Evolutionary conservation across 345 rosid species (phyloP), one percentile per base, ranked within the genome.

Genomic region (Arabis hirsuta): DNA sequence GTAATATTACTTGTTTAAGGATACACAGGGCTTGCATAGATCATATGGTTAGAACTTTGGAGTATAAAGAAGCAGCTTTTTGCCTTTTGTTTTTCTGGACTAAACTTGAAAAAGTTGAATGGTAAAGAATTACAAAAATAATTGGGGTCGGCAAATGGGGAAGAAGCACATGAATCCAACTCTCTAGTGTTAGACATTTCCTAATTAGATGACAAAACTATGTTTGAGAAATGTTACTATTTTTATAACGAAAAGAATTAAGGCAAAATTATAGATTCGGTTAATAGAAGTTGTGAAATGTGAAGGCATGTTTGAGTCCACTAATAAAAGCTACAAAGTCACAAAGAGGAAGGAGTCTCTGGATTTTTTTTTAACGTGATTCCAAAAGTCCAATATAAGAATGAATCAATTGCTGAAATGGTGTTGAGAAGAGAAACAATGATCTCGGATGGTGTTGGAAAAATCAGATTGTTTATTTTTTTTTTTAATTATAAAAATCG

Each of bases 91-190:
- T 4, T 39, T 41, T 45, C 51, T 55, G 62, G 62, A 72, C 62
- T 45, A 55, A 51, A 63, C 76, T 61, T 52, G 16, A 29, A 24
- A 24, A 60, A 14, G 60, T 58, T 59, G 24, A 51, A 39, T 31
- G 4, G 6, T 27, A 38, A 61, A 61, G 36, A 52, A 7, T 5
- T 6, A 2, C n/a, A 42, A 26, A 32, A 59, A 20, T 16, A 46
- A 1, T 24, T 38, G 3, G 60, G 51, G 50, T 31, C 31, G 62
- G 20, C 73, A 51, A 67, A 67, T 66, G 55, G 27, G 22, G 47
- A 74, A 6, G 39, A 67, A 59, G 62, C 78, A 74, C 78, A 67
- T 74, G 78, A 48, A 57, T 66, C 78, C 78, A 65, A 65, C 60
- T 57, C 54, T 9, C 2, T 65, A 26, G 50, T 53, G 31, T 55